A percentile compares a stretch with the other conserved stretches of the same genome.
Evolutionary conservation across 83 land plant genomes (phyloP).

Genomic region (Thuja plicata): DNA sequence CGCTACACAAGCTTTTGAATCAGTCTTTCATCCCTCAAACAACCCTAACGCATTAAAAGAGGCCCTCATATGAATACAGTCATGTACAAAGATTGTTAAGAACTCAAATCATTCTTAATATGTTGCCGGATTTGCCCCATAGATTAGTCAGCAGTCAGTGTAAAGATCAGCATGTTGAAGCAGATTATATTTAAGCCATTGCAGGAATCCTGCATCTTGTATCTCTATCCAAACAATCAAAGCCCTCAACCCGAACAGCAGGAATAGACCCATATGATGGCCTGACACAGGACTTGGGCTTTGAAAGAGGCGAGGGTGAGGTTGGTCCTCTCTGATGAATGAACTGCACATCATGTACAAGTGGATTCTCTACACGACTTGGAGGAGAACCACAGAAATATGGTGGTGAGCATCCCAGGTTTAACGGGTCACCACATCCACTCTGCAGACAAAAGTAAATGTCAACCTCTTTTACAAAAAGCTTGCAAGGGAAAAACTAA

Average conservation of each 20-base stretch:
- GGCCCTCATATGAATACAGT: conserved; percentile 17
- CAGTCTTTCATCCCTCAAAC: background rate
- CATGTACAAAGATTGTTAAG: conserved; percentile 7
- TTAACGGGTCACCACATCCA: conserved; percentile 13
- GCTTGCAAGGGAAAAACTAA: background rate
- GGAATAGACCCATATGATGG: conserved; percentile 26
- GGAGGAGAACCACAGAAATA: conserved; percentile 68
- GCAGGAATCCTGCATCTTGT: conserved; percentile 31
- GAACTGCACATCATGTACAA: conserved; percentile 61
- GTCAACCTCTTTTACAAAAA: background rate
- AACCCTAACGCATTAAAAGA: conserved; percentile 12
- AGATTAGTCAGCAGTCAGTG: conserved; percentile 14
- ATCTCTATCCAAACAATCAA: conserved; percentile 27
- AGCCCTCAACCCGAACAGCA: conserved; percentile 31
- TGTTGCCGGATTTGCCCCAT: conserved; percentile 10
- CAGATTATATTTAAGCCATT: conserved; percentile 24
- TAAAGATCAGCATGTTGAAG: background rate
- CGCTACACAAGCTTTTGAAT: background rate
- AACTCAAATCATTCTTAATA: background rate
- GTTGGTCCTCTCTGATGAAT: conserved; percentile 41
- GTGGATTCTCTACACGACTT: conserved; percentile 50
- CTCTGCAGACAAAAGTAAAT: conserved; percentile 11
- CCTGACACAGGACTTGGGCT: conserved; percentile 15
- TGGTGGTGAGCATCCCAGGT: conserved; percentile 40
- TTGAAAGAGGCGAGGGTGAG: conserved; percentile 11